Evolutionary conservation across 768 basidiomycete genomes (phyloP).

Genomic region (Gymnopilus dilepis): DNA sequence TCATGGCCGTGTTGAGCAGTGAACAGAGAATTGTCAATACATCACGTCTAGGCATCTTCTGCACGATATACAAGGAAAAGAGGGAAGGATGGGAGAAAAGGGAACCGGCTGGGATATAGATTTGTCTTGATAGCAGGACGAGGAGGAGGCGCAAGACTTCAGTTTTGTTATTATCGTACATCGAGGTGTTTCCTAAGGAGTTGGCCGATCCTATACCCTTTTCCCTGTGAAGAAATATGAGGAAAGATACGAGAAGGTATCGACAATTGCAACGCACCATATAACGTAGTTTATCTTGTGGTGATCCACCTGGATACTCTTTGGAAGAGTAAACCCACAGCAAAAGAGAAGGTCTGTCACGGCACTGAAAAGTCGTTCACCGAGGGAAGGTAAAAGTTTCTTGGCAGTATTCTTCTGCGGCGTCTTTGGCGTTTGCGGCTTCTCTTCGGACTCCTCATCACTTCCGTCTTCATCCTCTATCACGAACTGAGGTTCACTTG

Average conservation of each 20-base stretch:
- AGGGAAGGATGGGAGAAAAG: slow-evolving; percentile 76
- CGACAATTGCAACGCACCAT: slow-evolving; percentile 59
- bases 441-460: slow-evolving; percentile 38
- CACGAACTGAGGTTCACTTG: slow-evolving; percentile 70
- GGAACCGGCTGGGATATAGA: slow-evolving; percentile 76
- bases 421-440: slow-evolving; percentile 15
- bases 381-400: slow-evolving; percentile 73
- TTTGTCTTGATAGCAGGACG: slow-evolving; percentile 87
- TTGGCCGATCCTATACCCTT: slow-evolving; percentile 91
- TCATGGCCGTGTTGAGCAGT: slow-evolving; percentile 88
- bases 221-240: slow-evolving; percentile 62
- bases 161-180: slow-evolving; percentile 78
- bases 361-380: slow-evolving; percentile 78
- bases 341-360: slow-evolving; percentile 90
- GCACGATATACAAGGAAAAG: slow-evolving; percentile 80
- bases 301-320: slow-evolving; percentile 74
- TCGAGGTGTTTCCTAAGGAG: slow-evolving; percentile 56
- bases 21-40: slow-evolving; percentile 95
- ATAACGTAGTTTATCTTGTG: slow-evolving; percentile 88
- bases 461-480: slow-evolving; percentile 84
- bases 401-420: slow-evolving; percentile 33
- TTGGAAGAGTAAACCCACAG: slow-evolving; percentile 91
- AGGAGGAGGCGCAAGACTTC: slow-evolving; percentile 91
- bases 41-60: slow-evolving; percentile 76
- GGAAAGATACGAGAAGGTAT: neutral